A percentile compares a stretch with the other conserved stretches of the same genome.
phyloP scores from a whole-genome alignment of 192 early-diverging fungal species.

The Gigaspora rosea region DNA sequence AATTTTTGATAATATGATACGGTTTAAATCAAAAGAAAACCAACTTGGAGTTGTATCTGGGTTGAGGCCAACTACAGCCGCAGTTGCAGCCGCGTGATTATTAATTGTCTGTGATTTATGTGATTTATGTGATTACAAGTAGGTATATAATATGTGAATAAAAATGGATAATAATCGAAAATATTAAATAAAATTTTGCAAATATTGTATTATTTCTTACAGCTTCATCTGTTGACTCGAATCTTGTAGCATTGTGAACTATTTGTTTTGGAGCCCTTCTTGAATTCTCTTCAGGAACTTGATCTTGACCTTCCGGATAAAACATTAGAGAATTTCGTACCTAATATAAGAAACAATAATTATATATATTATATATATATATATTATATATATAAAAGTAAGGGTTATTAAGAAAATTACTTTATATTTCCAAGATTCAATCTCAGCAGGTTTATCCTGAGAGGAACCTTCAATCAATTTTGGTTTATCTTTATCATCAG shows the following conservation, averaged over 20 bases:
- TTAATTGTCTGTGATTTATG: slow-evolving; percentile 28
- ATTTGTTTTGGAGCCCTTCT: slow-evolving; percentile 65
- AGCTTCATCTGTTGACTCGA: slow-evolving; percentile 45
- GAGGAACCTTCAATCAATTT: slow-evolving; percentile 34
- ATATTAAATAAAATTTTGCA: no score
- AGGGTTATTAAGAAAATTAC: slow-evolving; percentile 19
- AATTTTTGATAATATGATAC: no score
- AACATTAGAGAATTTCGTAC: slow-evolving; percentile 80
- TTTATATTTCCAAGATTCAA: slow-evolving; percentile 65
- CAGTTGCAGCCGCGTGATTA: slow-evolving; percentile 29
- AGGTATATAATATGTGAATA: neutral
- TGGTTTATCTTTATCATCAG: neutral
- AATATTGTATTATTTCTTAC: slow-evolving; percentile 25
- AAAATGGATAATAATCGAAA: neutral
- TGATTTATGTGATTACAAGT: neutral
- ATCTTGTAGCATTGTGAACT: slow-evolving; percentile 60
- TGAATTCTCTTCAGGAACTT: slow-evolving; percentile 37
- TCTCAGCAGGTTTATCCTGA: slow-evolving; percentile 33
- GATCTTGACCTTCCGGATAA: slow-evolving; percentile 54
- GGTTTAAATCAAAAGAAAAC: no score
- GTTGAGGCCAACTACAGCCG: slow-evolving; percentile 3
- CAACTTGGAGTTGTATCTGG: neutral
- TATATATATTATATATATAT: neutral
- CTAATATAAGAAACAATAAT: slow-evolving; percentile 27
- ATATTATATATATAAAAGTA: neutral